Evolutionary conservation across 208 protist genomes (phyloP), one percentile per base, ranked within the genome.

Genomic region (Leishmania mexicana): DNA sequence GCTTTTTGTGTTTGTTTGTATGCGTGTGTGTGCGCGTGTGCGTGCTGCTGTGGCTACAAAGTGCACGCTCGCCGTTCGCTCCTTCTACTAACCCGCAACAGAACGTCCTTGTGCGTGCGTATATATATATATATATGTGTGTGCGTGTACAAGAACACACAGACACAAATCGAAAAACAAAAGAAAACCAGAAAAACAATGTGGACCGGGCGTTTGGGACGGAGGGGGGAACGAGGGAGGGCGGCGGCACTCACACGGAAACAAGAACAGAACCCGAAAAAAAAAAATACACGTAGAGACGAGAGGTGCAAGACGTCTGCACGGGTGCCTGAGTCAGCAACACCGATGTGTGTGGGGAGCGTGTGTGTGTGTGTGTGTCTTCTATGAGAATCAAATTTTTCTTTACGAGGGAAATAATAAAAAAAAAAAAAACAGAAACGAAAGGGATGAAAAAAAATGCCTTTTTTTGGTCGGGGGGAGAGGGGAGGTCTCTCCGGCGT

Each of bases 351-450:
- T 51, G 24, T 78, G 49, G 7, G 45, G 11, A 49, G 51, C 28
- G 5, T 42, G 42, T 15, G 31, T 62, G 72, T 47, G 51, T 54
- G 17, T 42, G 42, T 15, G 35, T 45, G 51, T 76, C 31, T 62
- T 64, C 73, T 76, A 64, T 76, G 73, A 42, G 45, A 21, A 76
- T 62, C 24, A 47, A 76, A 6, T 62, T 67, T 35, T 67, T 35
- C 2, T 38, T n/a, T 35, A 28, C 28, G n/a, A 38, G 10, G 6
- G 11, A 21, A 7, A 8, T 28, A 17, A n/a, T n/a, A 35, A 28
- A 67, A n/a, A 10, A 28, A 60, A 62, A 75, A 49, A 75, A 15
- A 11, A 13, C 28, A 45, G 53, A 49, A 75, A 19, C 24, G 2
- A 53, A 24, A 54, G 78, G 58, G 58, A 80, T 73, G 17, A 38